Percentiles rank a stretch among this genome's conserved stretches.
Conservation (phyloP, 371 early-diverging fungal species). For the Mucor circinelloides region DNA sequence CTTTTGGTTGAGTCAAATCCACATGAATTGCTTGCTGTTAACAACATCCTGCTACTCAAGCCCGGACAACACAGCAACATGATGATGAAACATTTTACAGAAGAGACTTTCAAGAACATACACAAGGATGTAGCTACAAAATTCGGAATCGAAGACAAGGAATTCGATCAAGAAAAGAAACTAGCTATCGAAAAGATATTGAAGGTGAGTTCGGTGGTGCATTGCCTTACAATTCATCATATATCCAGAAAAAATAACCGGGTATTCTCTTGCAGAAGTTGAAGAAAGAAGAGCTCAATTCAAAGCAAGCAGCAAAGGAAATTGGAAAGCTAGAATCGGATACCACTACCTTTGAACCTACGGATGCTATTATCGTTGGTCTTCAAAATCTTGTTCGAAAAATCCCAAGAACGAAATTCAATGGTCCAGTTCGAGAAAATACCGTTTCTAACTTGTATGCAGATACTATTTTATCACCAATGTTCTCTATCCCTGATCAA, state of each 20-base stretch:
- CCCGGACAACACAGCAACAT: not conserved
- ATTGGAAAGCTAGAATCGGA: not conserved
- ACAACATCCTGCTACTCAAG: not conserved
- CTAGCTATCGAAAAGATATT: not conserved
- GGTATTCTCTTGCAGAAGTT: too few relatives aligned
- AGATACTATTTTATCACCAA: not conserved
- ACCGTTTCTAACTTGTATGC: not conserved
- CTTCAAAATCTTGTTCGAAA: not conserved
- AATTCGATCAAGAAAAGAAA: not conserved
- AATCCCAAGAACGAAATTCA: not conserved
- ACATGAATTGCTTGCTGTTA: not conserved
- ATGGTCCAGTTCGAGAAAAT: not conserved
- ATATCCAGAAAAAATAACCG: not conserved
- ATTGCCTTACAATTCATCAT: not conserved
- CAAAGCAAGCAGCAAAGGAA: not conserved
- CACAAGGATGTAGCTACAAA: not conserved
- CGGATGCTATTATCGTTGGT: not conserved
- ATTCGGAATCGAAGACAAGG: not conserved
- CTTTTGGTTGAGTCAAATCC: not conserved
- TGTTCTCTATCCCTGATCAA: not conserved
- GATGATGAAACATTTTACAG: not conserved
- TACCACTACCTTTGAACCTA: not conserved
- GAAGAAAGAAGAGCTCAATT: not conserved
- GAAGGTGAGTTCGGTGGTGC: not conserved
- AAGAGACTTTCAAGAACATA: not conserved